phyloP scores from a whole-genome alignment of 164 flowering plant genomes.

The Sedum album region DNA sequence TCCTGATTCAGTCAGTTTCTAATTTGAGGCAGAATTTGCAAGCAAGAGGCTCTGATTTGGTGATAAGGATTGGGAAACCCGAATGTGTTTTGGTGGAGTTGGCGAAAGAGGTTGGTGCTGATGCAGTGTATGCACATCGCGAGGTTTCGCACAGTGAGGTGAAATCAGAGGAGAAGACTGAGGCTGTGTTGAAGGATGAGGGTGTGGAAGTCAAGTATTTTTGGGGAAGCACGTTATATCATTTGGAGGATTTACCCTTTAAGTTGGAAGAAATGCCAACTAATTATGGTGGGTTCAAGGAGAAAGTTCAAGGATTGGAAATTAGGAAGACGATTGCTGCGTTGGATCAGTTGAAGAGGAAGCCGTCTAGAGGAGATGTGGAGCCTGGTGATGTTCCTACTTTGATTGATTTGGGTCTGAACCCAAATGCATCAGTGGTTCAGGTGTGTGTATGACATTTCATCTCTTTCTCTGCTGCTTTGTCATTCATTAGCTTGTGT shows the following conservation, averaged over 20 bases:
- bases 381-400: slow-evolving; percentile 86
- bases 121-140: slow-evolving; percentile 68
- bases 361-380: slow-evolving; percentile 75
- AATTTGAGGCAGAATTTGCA: slow-evolving; percentile 59
- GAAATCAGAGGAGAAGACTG: slow-evolving; percentile 66
- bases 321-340: slow-evolving; percentile 74
- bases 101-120: slow-evolving; percentile 76
- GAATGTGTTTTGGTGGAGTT: slow-evolving; percentile 66
- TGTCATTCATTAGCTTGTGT: not conserved
- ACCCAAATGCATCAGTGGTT: slow-evolving; percentile 35
- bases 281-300: slow-evolving; percentile 75
- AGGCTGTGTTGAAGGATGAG: slow-evolving; percentile 69
- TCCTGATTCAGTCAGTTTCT: slow-evolving; percentile 68
- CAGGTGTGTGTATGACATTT: slow-evolving; percentile 40
- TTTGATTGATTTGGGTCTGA: slow-evolving; percentile 72
- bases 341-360: slow-evolving; percentile 63
- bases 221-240: slow-evolving; percentile 95
- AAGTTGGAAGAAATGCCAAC: slow-evolving; percentile 79
- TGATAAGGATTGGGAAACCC: slow-evolving; percentile 74
- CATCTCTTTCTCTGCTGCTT: not conserved
- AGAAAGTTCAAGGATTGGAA: slow-evolving; percentile 57
- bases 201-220: slow-evolving; percentile 87
- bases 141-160: slow-evolving; percentile 56
- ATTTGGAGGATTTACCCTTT: slow-evolving; percentile 87
- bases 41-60: slow-evolving; percentile 78